Base-by-base conservation (phyloP, 2,329 filamentous ascomycete genomes). In the Aureobasidium sp. region DNA sequence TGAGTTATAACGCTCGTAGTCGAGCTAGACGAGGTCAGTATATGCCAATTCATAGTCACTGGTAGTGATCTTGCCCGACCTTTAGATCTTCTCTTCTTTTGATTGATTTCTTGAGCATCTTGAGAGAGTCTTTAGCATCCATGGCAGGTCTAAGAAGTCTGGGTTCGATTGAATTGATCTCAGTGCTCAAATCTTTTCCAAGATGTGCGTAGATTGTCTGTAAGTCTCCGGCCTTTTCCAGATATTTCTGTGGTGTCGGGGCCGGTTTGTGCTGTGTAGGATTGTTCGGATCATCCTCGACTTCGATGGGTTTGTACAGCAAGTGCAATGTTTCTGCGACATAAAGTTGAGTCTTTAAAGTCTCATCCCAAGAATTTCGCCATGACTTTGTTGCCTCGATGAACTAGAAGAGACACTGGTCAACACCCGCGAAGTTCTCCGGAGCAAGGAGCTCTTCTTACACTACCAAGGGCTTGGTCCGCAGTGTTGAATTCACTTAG, bases 401-500 rank as follows among this genome's bases (percentile, higher is more conserved):
- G 68, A 94, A 84, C 57, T 63, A 52, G 57, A 65, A 47, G 24
- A 15, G 44, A 26, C 12, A 34, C 39, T 50, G 56, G n/a, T 56
- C 4, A 26, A 13, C 36, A 9, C 12, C 20, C n/a, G 17, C 24
- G 26, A n/a, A 12, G 4, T 12, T 6, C 7, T 39, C 9, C 3
- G 7, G 8, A 27, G 61, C 26, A 50, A 20, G 24, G 24, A 34
- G 47, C 9, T 17, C 36, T 36, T 60, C 36, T 47, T 78, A 91
- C 89, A 80, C 85, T 86, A 66, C 83, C 81, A 66, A 94, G 80
- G 71, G 92, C 82, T 67, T 83, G 84, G 73, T 94, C 88, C 29
- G 87, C 88, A 73, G 92, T 87, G 68, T 91, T 87, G 71, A 92
- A 94, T 70, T 94, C 90, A 68, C 84, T 87, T 62, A 95, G 77